Percentiles rank a stretch among this genome's conserved stretches.
These are phyloP conservation scores for Wickerhamomyces tratensis DNA, from an alignment of 805 yeast species.

Conservation along the genomic window DNA sequence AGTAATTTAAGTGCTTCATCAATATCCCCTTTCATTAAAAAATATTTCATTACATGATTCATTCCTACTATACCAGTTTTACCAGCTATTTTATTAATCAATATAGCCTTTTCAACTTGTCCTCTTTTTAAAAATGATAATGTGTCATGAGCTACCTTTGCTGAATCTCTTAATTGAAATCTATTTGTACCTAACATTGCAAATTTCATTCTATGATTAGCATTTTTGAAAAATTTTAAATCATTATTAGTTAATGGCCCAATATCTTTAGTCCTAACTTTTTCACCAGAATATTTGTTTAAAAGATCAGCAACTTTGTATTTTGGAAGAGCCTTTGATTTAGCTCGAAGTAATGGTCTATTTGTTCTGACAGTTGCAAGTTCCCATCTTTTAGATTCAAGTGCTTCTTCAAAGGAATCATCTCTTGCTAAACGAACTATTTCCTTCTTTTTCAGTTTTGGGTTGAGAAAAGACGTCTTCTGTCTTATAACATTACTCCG, in stretches of 20 bases:
- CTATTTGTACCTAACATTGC: conserved; percentile 51
- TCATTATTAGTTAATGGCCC: conserved; percentile 29
- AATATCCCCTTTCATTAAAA: conserved; percentile 29
- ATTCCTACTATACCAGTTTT: conserved; percentile 47
- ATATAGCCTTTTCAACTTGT: conserved; percentile 42
- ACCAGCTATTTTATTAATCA: conserved; percentile 37
- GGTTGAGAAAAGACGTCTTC: too few species aligned
- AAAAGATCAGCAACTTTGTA: conserved; percentile 17
- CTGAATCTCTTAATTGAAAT: conserved; percentile 48
- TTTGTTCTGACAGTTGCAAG: background rate
- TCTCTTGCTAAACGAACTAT: too few species aligned
- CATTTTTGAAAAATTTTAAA: conserved; percentile 20
- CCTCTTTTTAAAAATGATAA: conserved; percentile 39
- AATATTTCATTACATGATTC: conserved; percentile 50
- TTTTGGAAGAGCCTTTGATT: conserved; percentile 6
- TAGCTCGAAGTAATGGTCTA: background rate
- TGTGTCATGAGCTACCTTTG: conserved; percentile 43
- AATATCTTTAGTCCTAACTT: conserved; percentile 15
- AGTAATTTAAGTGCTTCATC: conserved; percentile 41
- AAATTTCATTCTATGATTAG: conserved; percentile 38
- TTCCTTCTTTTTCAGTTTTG: too few species aligned
- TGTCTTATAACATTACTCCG: too few species aligned
- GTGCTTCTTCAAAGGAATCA: too few species aligned
- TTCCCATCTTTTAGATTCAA: too few species aligned
- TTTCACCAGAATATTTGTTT: conserved; percentile 10